Conservation (phyloP, 306 rosid genomes). For the Pyrus communis region DNA sequence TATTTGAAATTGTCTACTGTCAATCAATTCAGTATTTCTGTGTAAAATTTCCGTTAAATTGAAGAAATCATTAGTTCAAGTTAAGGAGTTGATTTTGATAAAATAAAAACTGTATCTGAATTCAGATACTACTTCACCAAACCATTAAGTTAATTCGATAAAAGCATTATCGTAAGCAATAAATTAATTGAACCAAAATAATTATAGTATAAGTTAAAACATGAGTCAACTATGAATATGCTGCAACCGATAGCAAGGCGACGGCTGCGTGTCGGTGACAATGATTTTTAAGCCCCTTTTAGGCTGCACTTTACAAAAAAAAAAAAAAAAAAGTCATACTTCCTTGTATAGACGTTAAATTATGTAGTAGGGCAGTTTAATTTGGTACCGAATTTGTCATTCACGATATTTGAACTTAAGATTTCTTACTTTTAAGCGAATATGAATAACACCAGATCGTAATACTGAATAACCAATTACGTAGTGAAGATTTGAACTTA, state of each 20-base stretch:
- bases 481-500: too few species aligned
- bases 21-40: fast-evolving
- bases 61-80: too few species aligned
- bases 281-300: too few species aligned
- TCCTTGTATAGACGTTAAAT: too few species aligned
- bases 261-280: background rate
- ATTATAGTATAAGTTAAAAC: background rate
- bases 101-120: too few species aligned
- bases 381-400: too few species aligned
- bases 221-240: background rate
- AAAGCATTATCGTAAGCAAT: background rate
- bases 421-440: fast-evolving
- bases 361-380: fast-evolving
- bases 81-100: too few species aligned
- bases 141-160: background rate
- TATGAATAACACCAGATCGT: fast-evolving
- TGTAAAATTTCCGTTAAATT: too few species aligned
- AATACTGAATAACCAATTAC: too few species aligned
- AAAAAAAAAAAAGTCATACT: background rate
- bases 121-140: background rate
- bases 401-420: too few species aligned
- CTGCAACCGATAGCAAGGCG: background rate
- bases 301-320: too few species aligned
- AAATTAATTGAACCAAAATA: background rate
- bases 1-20: too few species aligned